phyloP scores from a whole-genome alignment of 441 rosid species.

The Sinapis alba region DNA sequence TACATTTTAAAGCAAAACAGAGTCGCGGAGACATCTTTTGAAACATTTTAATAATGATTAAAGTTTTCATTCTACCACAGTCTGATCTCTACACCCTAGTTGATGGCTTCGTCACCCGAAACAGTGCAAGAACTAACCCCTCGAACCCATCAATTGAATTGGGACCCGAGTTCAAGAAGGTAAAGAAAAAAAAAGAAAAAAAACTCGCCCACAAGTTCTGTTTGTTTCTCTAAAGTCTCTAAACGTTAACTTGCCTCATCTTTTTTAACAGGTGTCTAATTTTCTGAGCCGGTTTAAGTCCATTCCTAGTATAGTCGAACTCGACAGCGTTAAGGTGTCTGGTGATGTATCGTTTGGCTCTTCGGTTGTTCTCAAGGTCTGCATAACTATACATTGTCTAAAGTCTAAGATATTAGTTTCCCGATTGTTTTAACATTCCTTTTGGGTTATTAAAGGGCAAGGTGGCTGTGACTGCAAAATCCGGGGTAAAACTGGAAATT shows the following conservation, averaged over 20 bases:
- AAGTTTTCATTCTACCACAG: slow-evolving; percentile 44
- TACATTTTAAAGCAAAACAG: slow-evolving; percentile 11
- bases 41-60: slow-evolving; percentile 5
- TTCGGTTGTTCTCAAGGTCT: slow-evolving; percentile 77
- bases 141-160: slow-evolving; percentile 82
- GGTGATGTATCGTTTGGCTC: slow-evolving; percentile 94
- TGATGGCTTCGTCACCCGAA: slow-evolving; percentile 73
- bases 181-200: slow-evolving; percentile 25
- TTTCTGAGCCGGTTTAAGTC: slow-evolving; percentile 73
- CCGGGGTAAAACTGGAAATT: slow-evolving; percentile 68
- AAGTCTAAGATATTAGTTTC: neutral
- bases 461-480: slow-evolving; percentile 63
- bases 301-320: slow-evolving; percentile 77
- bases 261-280: slow-evolving; percentile 55
- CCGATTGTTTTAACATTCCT: neutral
- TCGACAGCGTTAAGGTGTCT: slow-evolving; percentile 84
- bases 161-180: slow-evolving; percentile 98
- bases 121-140: slow-evolving; percentile 70
- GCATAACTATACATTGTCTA: neutral
- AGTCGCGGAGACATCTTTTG: neutral
- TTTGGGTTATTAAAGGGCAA: slow-evolving; percentile 56
- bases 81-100: slow-evolving; percentile 83
- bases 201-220: slow-evolving; percentile 7
- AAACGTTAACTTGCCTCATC: slow-evolving; percentile 10
- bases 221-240: slow-evolving; percentile 7